These are phyloP conservation scores for Anthostomella pinea DNA, from an alignment of 2,329 filamentous ascomycete genomes.

Conservation along the genomic window DNA sequence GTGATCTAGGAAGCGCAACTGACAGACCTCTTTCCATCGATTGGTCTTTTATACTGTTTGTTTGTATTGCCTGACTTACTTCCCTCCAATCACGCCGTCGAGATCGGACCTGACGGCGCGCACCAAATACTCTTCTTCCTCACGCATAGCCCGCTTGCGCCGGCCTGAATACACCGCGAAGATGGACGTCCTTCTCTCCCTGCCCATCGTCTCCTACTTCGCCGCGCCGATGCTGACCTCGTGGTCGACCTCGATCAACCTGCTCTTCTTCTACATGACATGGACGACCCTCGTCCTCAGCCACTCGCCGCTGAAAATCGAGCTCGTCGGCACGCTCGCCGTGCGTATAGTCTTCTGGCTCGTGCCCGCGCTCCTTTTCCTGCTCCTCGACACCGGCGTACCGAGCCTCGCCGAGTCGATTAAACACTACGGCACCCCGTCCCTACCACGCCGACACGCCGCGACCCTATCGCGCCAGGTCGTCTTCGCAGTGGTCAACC, in stretches of 20 bases:
- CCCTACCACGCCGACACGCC: conserved; percentile 46
- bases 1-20: too few species aligned
- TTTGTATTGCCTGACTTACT: too few species aligned
- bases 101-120: too few species aligned
- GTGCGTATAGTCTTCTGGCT: conserved; percentile 70
- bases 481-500: conserved; percentile 44
- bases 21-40: neutral
- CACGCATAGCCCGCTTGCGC: too few species aligned
- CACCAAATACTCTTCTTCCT: neutral
- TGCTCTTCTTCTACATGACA: conserved; percentile 87
- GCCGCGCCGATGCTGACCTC: conserved; percentile 60
- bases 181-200: conserved; percentile 67
- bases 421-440: conserved; percentile 61
- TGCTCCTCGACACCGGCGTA: conserved; percentile 67
- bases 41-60: neutral
- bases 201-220: conserved; percentile 70
- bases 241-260: conserved; percentile 76
- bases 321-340: conserved; percentile 67
- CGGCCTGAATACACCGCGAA: conserved; percentile 17
- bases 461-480: conserved; percentile 35
- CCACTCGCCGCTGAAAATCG: conserved; percentile 71
- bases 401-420: conserved; percentile 67
- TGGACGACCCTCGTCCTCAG: conserved; percentile 82
- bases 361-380: conserved; percentile 67
- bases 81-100: too few species aligned